Base-by-base conservation (phyloP, 2,329 filamentous ascomycete genomes). In the Alternaria infectoria region DNA sequence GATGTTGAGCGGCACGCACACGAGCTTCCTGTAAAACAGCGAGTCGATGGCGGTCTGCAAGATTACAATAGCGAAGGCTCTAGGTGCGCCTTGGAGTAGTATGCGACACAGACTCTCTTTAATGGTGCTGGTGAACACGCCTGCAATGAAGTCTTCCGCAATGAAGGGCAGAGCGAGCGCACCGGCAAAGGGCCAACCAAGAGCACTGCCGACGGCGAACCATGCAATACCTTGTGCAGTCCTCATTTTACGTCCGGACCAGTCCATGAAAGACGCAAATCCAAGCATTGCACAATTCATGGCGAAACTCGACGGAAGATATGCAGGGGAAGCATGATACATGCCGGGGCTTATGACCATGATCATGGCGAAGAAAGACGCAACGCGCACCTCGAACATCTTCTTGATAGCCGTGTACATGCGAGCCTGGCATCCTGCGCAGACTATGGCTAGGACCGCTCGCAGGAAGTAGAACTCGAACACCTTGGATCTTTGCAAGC, bases 201-300 rank as follows among this genome's bases (percentile, higher is more conserved):
- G 82, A 44, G 96, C 86, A 8, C 91, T 92, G 30, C 93, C 96
- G 9, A 93, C 83, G 13, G 92, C 93, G 75, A 98, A 97, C 90
- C 93, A 97, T 80, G 92, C 91, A 65, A 99, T 93, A 40, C 93
- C 96, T 75, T 89, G 86, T 0, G 92, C 90, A 0, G 93, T 97
- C 78, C 90, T 92, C 49, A 93, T 83, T 5, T 54, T 56, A 0
- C 93, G 92, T 19, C 90, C 90, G 40, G 87, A 87, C 90, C 92
- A 96, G 80, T 97, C 92, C 87, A 99, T 91, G 79, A 98, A 99
- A 1, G 93, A 89, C 2, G 93, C 88, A 59, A 93, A 88, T 11
- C 94, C 96, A 8, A 98, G 84, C 86, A 96, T 96, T 13, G 89
- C 90, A 63, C 90, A 92, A 78, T 96, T 97, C 96, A 99, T 99